Evolutionary conservation across 2,329 filamentous ascomycete genomes (phyloP).

Genomic region (Seiridium unicorne): DNA sequence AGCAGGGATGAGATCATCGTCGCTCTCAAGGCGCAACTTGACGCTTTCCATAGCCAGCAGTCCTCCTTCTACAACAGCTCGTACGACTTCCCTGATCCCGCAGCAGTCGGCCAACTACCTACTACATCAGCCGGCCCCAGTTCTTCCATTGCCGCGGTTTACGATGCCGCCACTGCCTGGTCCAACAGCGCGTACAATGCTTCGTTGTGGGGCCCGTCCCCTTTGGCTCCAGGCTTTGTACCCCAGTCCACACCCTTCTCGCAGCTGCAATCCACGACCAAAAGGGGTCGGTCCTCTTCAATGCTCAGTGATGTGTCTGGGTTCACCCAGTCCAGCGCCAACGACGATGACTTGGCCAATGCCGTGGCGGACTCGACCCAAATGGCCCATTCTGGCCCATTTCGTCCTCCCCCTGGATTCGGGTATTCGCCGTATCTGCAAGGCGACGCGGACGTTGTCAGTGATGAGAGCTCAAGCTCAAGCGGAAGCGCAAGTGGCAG

Average conservation of each 20-base stretch:
- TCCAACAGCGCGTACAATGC: conserved; percentile 29
- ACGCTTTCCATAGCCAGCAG: conserved; percentile 34
- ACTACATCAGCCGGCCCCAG: conserved; percentile 3
- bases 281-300: conserved; percentile 60
- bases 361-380: conserved; percentile 1
- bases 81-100: conserved; percentile 26
- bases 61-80: conserved; percentile 29
- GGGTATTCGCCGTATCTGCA: conserved; percentile 24
- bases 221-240: conserved; percentile 37
- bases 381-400: conserved; percentile 2
- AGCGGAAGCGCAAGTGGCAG: conserved; percentile 42
- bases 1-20: conserved; percentile 39
- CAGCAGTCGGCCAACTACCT: conserved; percentile 15
- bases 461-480: conserved; percentile 36
- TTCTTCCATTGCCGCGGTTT: conserved; percentile 16
- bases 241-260: conserved; percentile 29
- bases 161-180: conserved; percentile 27
- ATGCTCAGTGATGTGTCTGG: conserved; percentile 69
- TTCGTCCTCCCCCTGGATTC: conserved; percentile 22
- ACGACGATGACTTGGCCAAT: conserved; percentile 37
- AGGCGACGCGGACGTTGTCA: conserved; percentile 24
- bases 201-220: conserved; percentile 28
- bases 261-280: conserved; percentile 27
- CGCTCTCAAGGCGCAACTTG: conserved; percentile 36
- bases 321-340: conserved; percentile 61